These are phyloP conservation scores for Komagataella kurtzmanii DNA, from an alignment of 805 yeast genomes.

Conservation along the genomic window DNA sequence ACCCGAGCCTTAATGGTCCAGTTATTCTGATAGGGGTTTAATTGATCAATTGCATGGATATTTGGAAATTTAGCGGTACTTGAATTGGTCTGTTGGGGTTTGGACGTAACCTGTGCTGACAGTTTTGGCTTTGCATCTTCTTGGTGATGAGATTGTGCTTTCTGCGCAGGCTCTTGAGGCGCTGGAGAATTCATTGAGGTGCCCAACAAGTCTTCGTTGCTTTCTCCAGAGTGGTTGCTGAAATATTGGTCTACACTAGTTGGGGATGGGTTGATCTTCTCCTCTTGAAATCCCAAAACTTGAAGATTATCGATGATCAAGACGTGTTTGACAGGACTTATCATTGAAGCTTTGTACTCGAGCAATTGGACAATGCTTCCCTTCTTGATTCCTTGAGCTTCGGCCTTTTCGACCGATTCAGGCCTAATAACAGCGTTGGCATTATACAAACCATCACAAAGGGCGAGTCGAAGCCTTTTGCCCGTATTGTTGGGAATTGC, in stretches of 20 bases:
- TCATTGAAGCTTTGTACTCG: conserved; percentile 24
- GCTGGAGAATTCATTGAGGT: conserved; percentile 3
- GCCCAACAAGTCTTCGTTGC: conserved; percentile 10
- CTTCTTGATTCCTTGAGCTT: conserved; percentile 32
- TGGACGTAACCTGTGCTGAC: conserved; percentile 10
- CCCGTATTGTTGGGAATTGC: conserved; percentile 25
- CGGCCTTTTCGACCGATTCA: conserved; percentile 25
- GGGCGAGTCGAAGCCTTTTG: conserved; percentile 28
- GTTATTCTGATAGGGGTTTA: conserved; percentile 80
- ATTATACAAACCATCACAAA: conserved; percentile 37
- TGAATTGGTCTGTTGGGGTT: conserved; percentile 10
- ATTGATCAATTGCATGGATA: conserved; percentile 66
- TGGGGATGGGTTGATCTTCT: conserved; percentile 24
- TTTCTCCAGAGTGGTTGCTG: conserved; percentile 44
- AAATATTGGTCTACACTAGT: conserved; percentile 43
- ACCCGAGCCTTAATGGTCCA: conserved; percentile 95
- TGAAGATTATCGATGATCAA: conserved; percentile 33
- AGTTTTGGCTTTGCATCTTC: conserved; percentile 7
- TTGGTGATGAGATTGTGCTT: conserved; percentile 1
- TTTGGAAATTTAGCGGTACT: conserved; percentile 16
- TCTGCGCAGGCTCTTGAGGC: conserved; percentile 2
- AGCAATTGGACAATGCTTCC: conserved; percentile 25
- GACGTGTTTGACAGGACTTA: conserved; percentile 35
- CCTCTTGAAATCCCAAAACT: conserved; percentile 23
- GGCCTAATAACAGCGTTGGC: conserved; percentile 43